Base-by-base conservation (phyloP, 2,329 filamentous ascomycete genomes). In the Cladosporium cucumerinum region DNA sequence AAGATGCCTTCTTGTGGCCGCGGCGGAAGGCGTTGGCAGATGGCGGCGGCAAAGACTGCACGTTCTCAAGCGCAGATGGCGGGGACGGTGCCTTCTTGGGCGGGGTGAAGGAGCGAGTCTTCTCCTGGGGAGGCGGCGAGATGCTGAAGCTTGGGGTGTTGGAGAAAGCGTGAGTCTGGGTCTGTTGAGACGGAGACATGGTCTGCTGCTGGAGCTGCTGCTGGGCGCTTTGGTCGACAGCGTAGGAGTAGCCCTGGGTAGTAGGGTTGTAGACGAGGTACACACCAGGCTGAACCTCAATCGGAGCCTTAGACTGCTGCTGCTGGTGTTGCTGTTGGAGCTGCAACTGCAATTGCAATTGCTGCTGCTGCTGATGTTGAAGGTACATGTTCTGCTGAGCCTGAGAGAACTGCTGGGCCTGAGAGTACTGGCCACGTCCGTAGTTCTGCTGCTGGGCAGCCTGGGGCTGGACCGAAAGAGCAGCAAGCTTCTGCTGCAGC, bases 1-100 rank as follows among this genome's bases (percentile, higher is more conserved):
- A 96, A 25, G 88, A 86, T 28, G 77, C 87, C 85, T 97, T 97
- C 84, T 96, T 95, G 80, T 98, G 94, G 64, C 92, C 91, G 65
- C 93, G 92, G 68, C 93, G 93, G 84, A 97, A 97, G 52, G 93
- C 92, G 73, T 93, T 95, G 69, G 91, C 91, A 63, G 93, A 96
- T 66, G 92, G 92, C 30, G 92, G 92, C 61, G 93, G 93, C 61
- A 97, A 86, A 48, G 93, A 92, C 70, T 85, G 81, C 58, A 87
- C 84, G 65, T 88, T 84, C 71, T 91, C 87, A 18, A 73, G 65
- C 25, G 71, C 64, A 14, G 73, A 69, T 16, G 86, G 85, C 5
- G 90, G 90, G 21, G 91, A 89, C 59, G 89, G 85, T 57, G 85
- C 85, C 73, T 83, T 81, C 78, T 84, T 85, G 4, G 84, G 85